These are phyloP conservation scores for Grosmannia clavigera DNA, from an alignment of 2,329 filamentous ascomycete species.

Conservation along the genomic window DNA sequence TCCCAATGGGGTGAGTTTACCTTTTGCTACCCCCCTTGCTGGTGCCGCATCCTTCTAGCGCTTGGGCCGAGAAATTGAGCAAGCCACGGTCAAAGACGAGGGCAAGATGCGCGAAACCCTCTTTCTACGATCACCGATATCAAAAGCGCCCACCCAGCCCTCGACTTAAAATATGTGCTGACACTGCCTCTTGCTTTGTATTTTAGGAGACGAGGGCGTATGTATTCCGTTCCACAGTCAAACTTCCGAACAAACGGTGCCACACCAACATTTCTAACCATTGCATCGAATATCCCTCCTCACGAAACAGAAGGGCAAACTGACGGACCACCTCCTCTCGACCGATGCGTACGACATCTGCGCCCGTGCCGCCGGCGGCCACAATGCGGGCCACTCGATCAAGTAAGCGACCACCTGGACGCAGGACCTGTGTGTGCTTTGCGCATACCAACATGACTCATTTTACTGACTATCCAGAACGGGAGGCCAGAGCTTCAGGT, in stretches of 20 bases:
- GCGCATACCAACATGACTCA: neutral
- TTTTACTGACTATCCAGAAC: constrained; percentile 3
- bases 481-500: constrained; percentile 13
- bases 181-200: neutral
- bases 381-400: constrained; percentile 44
- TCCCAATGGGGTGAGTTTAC: constrained; percentile 43
- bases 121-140: neutral
- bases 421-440: neutral
- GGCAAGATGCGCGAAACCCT: neutral
- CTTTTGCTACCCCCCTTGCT: neutral
- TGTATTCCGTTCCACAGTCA: neutral
- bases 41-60: neutral
- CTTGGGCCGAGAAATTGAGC: neutral
- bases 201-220: constrained; percentile 10
- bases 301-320: constrained; percentile 11
- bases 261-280: neutral
- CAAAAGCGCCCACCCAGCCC: neutral
- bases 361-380: constrained; percentile 46
- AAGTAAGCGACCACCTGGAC: constrained; percentile 5
- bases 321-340: constrained; percentile 13
- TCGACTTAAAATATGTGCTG: neutral
- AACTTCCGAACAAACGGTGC: neutral
- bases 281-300: neutral
- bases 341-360: constrained; percentile 25
- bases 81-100: neutral